Evolutionary conservation across 31 red algal genomes (phyloP), one percentile per base, ranked within the genome.

Genomic region (Porphyra umbilicalis): DNA sequence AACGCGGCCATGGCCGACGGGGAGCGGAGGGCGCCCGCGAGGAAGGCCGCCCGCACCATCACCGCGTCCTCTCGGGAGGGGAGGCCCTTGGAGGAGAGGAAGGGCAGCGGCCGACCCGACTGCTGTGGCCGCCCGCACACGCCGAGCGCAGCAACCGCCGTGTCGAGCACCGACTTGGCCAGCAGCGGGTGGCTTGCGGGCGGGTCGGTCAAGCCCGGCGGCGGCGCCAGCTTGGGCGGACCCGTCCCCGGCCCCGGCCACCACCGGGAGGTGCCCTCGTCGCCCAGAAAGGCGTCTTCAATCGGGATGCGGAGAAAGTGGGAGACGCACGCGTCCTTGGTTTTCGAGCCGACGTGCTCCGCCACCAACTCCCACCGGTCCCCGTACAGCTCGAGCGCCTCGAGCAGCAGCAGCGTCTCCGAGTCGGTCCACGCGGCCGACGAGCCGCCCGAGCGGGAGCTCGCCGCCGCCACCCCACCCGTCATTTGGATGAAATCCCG

Each of bases 331-430:
- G 93, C 89, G 79, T 98, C 94, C n/a, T 94, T 94, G 34, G 79
- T 84, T 42, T 94, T 94, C 29, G 86, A 90, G 38, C 92, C 92
- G 1, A 98, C 95, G 79, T 98, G 95, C 75, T 94, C 89, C 13
- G 95, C 95, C 25, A 98, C 95, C 30, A 83, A 44, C 46, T 98
- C 93, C 95, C 95, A 98, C 46, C 95, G 84, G 75, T 98, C 95
- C 38, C 92, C 88, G 78, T 89, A 95, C 84, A 89, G 84, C 81
- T 98, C 95, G 82, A 98, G 37, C 25, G 84, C 95, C 83, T 98
- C 95, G n/a, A 98, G 79, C 44, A 98, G 44, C 38, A 94, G 79
- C 36, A 98, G 81, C 33, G 88, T 89, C 76, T 98, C 95, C 20
- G 87, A 74, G 75, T 98, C 95, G 20, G 92, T 92, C 95, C 95